Evolutionary conservation across 441 rosid genomes (phyloP), one percentile per base, ranked within the genome.

Genomic region (Metrosideros polymorpha): DNA sequence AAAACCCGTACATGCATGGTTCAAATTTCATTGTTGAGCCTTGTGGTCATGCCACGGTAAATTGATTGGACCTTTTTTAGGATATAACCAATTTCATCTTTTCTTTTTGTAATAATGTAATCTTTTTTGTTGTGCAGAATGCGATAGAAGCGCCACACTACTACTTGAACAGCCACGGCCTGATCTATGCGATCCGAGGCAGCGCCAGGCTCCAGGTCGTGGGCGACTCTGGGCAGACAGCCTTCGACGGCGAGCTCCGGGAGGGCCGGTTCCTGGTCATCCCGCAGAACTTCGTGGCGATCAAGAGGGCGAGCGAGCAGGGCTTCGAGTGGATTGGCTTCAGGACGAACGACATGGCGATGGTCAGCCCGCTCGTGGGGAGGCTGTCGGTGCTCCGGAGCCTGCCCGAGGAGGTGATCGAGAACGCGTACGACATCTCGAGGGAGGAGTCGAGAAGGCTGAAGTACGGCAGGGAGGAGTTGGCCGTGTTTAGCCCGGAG

Each of bases 391-490:
- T 35, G 47, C 5, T 90, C 9, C 84, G 85, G 39, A 55, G 75
- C 7, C 5, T 88, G 71, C 90, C 90, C 30, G 59, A 61, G 82
- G 89, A 88, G 6, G 91, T 90, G 24, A 42, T 90, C 27, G 19
- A 32, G 76, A 90, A 90, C 84, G 55, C 90, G 18, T 88, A 27
- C 83, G 55, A 82, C 3, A 17, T 90, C 17, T 88, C 89, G 9
- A 87, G 91, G 85, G 91, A 91, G 57, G 94, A 92, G 1, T 92
- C 91, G 2, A 84, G 85, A 88, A 91, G 84, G 82, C n/a, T 88
- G 84, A 85, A 88, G 86, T 47, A 83, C 54, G 52, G 43, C 82
- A 59, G 88, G 88, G 79, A 76, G 77, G 84, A 84, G 77, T 5
- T 35, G 56, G 47, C 83, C 14, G 85, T 83, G 61, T 71, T 84